These are phyloP conservation scores for Alternaria hordeiaustralica DNA, from an alignment of 2,329 filamentous ascomycete species.

Conservation along the genomic window DNA sequence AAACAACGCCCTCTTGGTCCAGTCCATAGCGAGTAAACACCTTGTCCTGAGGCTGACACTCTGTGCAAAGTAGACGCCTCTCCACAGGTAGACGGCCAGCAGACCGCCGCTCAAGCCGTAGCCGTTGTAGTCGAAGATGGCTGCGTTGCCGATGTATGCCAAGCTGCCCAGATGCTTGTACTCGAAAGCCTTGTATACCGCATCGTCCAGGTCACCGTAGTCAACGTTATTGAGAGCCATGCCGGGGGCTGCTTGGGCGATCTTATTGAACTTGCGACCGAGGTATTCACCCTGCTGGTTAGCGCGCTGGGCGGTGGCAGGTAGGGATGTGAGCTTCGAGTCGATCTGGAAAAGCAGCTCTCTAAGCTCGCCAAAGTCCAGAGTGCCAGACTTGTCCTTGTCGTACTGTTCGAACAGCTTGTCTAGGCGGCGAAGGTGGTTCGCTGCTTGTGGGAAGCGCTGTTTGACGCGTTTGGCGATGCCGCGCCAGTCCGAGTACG, in stretches of 20 bases:
- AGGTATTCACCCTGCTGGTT: slow-evolving; percentile 96
- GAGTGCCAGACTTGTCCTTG: slow-evolving; percentile 87
- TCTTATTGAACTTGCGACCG: slow-evolving; percentile 90
- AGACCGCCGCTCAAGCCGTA: slow-evolving; percentile 81
- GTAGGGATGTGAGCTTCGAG: slow-evolving; percentile 89
- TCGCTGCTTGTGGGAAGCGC: slow-evolving; percentile 88
- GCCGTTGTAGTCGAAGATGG: slow-evolving; percentile 88
- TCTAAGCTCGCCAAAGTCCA: slow-evolving; percentile 90
- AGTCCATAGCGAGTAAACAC: slow-evolving; percentile 93
- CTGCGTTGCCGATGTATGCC: slow-evolving; percentile 95
- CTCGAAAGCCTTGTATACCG: slow-evolving; percentile 92
- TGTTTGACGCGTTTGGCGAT: slow-evolving; percentile 84
- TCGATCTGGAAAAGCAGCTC: slow-evolving; percentile 93
- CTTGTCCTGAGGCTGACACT: slow-evolving; percentile 92
- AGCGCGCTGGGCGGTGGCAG: slow-evolving; percentile 93
- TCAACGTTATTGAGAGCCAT: slow-evolving; percentile 79
- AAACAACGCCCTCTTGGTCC: slow-evolving; percentile 95
- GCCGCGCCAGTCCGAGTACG: slow-evolving; percentile 85
- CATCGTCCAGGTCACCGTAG: slow-evolving; percentile 89
- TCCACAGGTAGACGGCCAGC: slow-evolving; percentile 94
- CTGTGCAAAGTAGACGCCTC: slow-evolving; percentile 96
- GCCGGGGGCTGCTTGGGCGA: slow-evolving; percentile 78
- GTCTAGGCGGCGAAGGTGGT: slow-evolving; percentile 87
- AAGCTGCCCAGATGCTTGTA: slow-evolving; percentile 91
- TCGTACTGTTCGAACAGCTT: slow-evolving; percentile 92